These are phyloP conservation scores for Erythrobasidium yunnanense DNA, from an alignment of 768 basidiomycete species.

Conservation along the genomic window DNA sequence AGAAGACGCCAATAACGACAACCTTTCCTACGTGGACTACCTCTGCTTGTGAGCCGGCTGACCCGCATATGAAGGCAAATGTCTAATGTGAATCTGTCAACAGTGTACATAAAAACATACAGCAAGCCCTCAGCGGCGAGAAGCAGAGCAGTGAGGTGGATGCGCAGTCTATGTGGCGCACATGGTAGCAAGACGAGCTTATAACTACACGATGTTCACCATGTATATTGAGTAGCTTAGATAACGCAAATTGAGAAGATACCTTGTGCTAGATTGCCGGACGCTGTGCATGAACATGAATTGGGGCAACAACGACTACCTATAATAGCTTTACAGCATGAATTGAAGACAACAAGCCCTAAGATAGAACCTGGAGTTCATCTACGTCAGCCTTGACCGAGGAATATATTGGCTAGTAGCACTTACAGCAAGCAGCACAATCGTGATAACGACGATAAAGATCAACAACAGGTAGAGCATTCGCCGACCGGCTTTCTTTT, in stretches of 20 bases:
- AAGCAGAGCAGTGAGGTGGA: conserved; percentile 22
- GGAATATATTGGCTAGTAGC: no score
- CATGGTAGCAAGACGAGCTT: conserved; percentile 1
- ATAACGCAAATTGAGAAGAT: no score
- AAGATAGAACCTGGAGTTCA: no score
- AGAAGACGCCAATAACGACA: conserved; percentile 95
- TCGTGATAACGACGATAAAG: conserved; percentile 67
- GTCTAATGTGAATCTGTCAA: no score
- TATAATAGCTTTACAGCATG: no score
- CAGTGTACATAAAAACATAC: conserved; percentile 25
- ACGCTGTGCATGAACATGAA: no score
- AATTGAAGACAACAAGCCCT: no score
- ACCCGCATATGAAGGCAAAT: background rate
- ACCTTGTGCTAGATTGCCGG: no score
- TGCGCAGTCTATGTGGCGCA: conserved; percentile 23
- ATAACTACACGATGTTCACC: no score
- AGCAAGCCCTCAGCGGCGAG: conserved; percentile 21
- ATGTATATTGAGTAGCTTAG: no score
- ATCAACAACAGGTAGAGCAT: conserved; percentile 84
- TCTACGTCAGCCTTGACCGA: no score
- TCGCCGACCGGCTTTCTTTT: conserved; percentile 80
- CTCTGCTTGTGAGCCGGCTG: conserved; percentile 25
- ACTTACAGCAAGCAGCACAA: conserved; percentile 87
- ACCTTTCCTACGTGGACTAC: conserved; percentile 74
- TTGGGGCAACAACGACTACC: no score